A percentile compares a stretch with the other conserved stretches of the same genome.
Evolutionary conservation across 1,284 basidiomycete species (phyloP).

Genomic region (Bjerkandera adusta): DNA sequence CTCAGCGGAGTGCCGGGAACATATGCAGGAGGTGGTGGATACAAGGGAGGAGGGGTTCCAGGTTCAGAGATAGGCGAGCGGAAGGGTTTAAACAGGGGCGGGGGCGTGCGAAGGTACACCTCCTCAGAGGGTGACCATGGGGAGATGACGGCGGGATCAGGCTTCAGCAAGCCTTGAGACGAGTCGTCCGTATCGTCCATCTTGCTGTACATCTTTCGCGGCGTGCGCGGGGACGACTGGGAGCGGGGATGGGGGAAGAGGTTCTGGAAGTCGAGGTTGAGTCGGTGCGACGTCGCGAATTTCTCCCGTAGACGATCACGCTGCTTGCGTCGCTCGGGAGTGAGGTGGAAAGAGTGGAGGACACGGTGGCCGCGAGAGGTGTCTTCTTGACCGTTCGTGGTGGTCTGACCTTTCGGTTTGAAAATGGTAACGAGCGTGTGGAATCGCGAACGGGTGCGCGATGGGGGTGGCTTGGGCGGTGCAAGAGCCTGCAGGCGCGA

Average conservation of each 20-base stretch:
- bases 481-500: constrained; percentile 9
- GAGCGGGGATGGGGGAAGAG: constrained; percentile 9
- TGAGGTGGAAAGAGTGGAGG: constrained; percentile 20
- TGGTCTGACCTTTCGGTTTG: constrained; percentile 10
- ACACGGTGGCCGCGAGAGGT: constrained; percentile 1
- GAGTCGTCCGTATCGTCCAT: constrained; percentile 23
- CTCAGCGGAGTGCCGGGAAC: constrained; percentile 15
- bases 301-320: constrained; percentile 14
- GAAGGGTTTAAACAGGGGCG: constrained; percentile 7
- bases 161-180: constrained; percentile 16
- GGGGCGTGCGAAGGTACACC: constrained; percentile 15
- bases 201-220: constrained; percentile 18
- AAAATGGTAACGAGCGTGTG: constrained; percentile 18
- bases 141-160: constrained; percentile 23
- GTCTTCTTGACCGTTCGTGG: constrained; percentile 6
- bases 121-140: constrained; percentile 28
- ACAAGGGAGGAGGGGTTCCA: constrained; percentile 22
- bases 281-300: constrained; percentile 15
- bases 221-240: constrained; percentile 14
- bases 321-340: constrained; percentile 10
- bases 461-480: constrained; percentile 17
- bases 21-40: constrained; percentile 17
- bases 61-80: constrained; percentile 10
- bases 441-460: constrained; percentile 13
- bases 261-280: constrained; percentile 15